Evolutionary conservation across 805 yeast genomes (phyloP), one percentile per base, ranked within the genome.

Genomic region (Starmera dryadoides): DNA sequence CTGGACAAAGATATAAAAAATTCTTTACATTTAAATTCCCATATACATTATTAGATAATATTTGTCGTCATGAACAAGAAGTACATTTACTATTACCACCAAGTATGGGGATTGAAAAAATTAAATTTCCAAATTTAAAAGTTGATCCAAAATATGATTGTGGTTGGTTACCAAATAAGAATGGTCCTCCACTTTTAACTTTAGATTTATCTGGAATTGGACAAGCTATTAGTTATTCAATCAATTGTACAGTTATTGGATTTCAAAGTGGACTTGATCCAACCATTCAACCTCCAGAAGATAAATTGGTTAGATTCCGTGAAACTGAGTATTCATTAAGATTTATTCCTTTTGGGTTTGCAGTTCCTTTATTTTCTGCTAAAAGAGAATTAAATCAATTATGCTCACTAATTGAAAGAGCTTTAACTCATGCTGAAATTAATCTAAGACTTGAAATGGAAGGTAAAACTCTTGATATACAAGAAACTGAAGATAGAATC

Each of bases 1-100:
- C 84, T 1, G 60, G 69, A 17, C 53, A 44, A 1, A 68, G 61
- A 39, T 71, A 75, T 47, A 77, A 77, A 49, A 79, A 79, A 51
- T 69, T 65, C 42, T 76, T 79, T 49, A 65, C 71, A 21, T 79
- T 79, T 50, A 72, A 64, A 48, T 64, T 79, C 35, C 86, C 86
- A 0, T 51, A 59, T 15, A 63, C 62, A 41, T 56, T 77, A 33
- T 53, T 79, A 12, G 85, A 79, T 45, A 67, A 63, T 15, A 55
- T 68, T 2, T 79, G 85, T 47, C 59, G 64, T 5, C 71, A 74
- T 41, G 63, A 59, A 39, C 44, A 52, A 18, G 50, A 53, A 11
- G 44, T 55, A 42, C 56, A 67, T 43, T 48, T 46, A 46, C 31
- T 42, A 17, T 35, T 64, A 25, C 73, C 74, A 0, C 72, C 74